Evolutionary conservation across 2,329 filamentous ascomycete species (phyloP).

Genomic region (Penicillium psychrosexuale): DNA sequence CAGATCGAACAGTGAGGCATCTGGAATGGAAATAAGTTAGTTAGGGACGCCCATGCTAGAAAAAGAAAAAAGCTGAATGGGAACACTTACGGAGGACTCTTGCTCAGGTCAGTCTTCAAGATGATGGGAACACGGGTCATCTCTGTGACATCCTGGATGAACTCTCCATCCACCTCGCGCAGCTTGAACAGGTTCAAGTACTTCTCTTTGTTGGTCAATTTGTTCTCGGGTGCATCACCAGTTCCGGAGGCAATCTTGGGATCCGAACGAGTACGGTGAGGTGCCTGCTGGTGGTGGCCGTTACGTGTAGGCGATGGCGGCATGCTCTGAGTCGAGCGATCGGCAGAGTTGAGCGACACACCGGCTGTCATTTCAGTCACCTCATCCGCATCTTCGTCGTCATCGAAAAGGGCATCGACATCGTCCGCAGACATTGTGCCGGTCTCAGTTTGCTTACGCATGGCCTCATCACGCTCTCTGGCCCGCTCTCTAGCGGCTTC

Average conservation of each 20-base stretch:
- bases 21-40: slow-evolving; percentile 23
- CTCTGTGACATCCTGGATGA: slow-evolving; percentile 97
- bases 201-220: slow-evolving; percentile 90
- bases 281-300: slow-evolving; percentile 61
- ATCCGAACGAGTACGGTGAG: slow-evolving; percentile 88
- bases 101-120: slow-evolving; percentile 93
- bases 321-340: slow-evolving; percentile 92
- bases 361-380: slow-evolving; percentile 88
- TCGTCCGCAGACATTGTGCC: slow-evolving; percentile 91
- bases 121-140: slow-evolving; percentile 98
- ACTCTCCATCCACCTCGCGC: slow-evolving; percentile 87
- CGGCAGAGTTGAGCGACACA: slow-evolving; percentile 70
- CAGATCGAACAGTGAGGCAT: slow-evolving; percentile 51
- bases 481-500: slow-evolving; percentile 77
- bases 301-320: slow-evolving; percentile 84
- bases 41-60: neutral
- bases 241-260: slow-evolving; percentile 74
- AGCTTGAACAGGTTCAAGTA: slow-evolving; percentile 87
- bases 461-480: slow-evolving; percentile 85
- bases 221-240: slow-evolving; percentile 70
- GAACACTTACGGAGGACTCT: slow-evolving; percentile 94
- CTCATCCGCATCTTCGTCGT: slow-evolving; percentile 83
- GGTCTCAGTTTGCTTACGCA: slow-evolving; percentile 90
- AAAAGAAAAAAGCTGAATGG: neutral
- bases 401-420: slow-evolving; percentile 92